Conservation (phyloP, 495 filamentous ascomycete species). For the Talaromyces stipitatus region DNA sequence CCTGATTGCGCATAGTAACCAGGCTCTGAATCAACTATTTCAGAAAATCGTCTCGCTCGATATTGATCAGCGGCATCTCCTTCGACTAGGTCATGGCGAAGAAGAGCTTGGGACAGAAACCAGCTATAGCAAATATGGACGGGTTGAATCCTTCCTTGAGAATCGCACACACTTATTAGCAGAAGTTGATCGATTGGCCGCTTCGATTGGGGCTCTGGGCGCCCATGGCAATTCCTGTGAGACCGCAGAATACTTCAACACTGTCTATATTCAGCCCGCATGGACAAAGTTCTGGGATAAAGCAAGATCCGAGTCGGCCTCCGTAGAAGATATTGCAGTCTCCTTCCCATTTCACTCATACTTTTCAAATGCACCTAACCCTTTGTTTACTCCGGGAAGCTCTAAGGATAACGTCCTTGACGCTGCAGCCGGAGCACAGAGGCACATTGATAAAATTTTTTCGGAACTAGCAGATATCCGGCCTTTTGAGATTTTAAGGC, state of each 20-base stretch:
- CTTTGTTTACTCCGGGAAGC: constrained; percentile 61
- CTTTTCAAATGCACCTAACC: constrained; percentile 82
- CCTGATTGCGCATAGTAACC: constrained; percentile 94
- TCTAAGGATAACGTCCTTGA: constrained; percentile 66
- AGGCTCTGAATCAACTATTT: constrained; percentile 97
- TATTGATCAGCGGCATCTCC: constrained; percentile 90
- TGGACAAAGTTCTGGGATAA: constrained; percentile 80
- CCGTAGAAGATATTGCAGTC: constrained; percentile 55
- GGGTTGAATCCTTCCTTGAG: constrained; percentile 93
- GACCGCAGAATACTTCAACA: constrained; percentile 93
- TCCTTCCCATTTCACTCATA: constrained; percentile 86
- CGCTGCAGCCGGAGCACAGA: constrained; percentile 76
- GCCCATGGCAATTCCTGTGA: constrained; percentile 93
- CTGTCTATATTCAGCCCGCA: constrained; percentile 78
- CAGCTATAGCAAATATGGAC: constrained; percentile 89
- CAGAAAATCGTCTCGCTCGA: constrained; percentile 92
- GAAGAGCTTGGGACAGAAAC: constrained; percentile 82
- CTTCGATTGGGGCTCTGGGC: constrained; percentile 74
- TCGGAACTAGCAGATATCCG: constrained; percentile 86
- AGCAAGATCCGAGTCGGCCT: constrained; percentile 40
- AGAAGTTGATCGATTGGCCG: constrained; percentile 83
- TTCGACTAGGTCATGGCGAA: constrained; percentile 90
- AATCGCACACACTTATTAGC: constrained; percentile 69
- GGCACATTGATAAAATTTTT: constrained; percentile 88
- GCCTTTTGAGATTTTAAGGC: constrained; percentile 89